Evolutionary conservation across 2,329 filamentous ascomycete genomes (phyloP).

Genomic region (Phyllosticta citribraziliensis): DNA sequence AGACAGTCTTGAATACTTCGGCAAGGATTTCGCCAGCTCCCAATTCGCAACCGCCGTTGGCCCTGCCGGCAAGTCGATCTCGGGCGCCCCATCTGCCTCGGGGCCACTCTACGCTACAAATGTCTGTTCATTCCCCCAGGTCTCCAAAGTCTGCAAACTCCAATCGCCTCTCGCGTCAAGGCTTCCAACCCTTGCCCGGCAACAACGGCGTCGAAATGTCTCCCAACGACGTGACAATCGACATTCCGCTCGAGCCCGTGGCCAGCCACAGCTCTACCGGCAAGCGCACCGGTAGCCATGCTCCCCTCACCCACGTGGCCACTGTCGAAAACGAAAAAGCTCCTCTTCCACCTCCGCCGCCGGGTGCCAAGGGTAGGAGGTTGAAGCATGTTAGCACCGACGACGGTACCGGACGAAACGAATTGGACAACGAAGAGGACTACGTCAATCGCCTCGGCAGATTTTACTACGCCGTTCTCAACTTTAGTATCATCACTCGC

Average conservation of each 20-base stretch:
- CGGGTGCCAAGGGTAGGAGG: conserved; percentile 18
- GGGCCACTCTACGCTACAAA: conserved; percentile 8
- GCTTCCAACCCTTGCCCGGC: conserved; percentile 26
- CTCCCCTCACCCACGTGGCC: conserved; percentile 20
- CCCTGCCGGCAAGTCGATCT: background rate
- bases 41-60: background rate
- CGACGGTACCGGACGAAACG: conserved; percentile 14
- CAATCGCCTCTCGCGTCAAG: conserved; percentile 21
- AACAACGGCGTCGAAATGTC: conserved; percentile 29
- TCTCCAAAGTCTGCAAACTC: conserved; percentile 9
- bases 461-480: conserved; percentile 50
- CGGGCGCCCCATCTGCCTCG: background rate
- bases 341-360: background rate
- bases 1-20: background rate
- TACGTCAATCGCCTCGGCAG: conserved; percentile 49
- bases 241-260: conserved; percentile 52
- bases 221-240: conserved; percentile 45
- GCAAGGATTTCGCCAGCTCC: background rate
- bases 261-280: conserved; percentile 38
- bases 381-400: conserved; percentile 31
- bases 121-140: conserved; percentile 15
- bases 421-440: conserved; percentile 41
- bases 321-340: conserved; percentile 13
- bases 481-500: conserved; percentile 53
- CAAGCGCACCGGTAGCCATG: conserved; percentile 26